Conservation (phyloP, 768 basidiomycete genomes). For the Tylopilus balloui region DNA sequence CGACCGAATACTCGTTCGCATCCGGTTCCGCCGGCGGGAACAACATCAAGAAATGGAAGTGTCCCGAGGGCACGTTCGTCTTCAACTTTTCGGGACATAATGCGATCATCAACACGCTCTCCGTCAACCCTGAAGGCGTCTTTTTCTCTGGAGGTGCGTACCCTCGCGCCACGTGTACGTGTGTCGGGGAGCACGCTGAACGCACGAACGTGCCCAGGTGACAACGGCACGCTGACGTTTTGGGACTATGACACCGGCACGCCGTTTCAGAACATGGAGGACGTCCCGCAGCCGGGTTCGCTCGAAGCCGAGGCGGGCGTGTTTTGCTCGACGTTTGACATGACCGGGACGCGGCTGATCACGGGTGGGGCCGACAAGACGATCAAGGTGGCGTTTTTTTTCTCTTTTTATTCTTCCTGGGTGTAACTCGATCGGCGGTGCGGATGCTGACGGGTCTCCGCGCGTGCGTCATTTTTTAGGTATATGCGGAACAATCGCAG, state of each 20-base stretch:
- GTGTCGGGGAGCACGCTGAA: not conserved
- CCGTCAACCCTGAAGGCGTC: constrained; percentile 93
- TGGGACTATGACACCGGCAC: constrained; percentile 96
- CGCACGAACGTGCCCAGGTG: constrained; percentile 50
- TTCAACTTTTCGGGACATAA: constrained; percentile 97
- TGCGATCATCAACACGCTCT: constrained; percentile 94
- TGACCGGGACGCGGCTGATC: constrained; percentile 89
- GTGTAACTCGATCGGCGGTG: not conserved
- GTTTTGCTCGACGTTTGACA: constrained; percentile 96
- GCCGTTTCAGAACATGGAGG: constrained; percentile 91
- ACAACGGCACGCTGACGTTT: constrained; percentile 86
- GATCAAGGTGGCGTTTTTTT: constrained; percentile 65
- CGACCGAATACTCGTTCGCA: constrained; percentile 95
- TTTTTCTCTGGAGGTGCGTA: constrained; percentile 90
- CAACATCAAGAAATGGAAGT: constrained; percentile 99
- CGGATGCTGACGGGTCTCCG: not conserved
- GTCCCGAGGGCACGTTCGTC: constrained; percentile 92
- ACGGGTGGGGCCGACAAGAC: constrained; percentile 99
- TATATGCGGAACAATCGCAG: constrained; percentile 71
- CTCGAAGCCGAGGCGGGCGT: constrained; percentile 96
- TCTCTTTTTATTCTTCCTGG: no score
- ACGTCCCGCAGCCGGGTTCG: constrained; percentile 95
- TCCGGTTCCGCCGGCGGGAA: constrained; percentile 96
- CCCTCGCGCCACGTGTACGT: no score
- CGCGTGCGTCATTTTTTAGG: constrained; percentile 18